These are phyloP conservation scores for Aspergillus viridinutans DNA, from an alignment of 2,329 filamentous ascomycete genomes.

Conservation along the genomic window DNA sequence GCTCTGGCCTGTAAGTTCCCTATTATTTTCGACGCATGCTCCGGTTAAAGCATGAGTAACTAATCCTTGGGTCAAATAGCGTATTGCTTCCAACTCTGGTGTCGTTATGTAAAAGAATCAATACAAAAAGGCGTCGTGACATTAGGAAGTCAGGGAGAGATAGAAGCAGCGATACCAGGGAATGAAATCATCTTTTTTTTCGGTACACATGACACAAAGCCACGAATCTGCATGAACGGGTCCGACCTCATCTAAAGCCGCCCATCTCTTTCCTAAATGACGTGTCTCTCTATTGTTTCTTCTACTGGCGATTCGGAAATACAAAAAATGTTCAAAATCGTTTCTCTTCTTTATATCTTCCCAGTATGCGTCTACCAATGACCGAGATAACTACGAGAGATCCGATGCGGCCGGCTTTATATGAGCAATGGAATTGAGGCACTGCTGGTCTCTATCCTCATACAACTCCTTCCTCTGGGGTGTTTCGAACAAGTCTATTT, in stretches of 20 bases:
- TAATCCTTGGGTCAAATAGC: conserved; percentile 46
- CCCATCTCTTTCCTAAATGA: conserved; percentile 2
- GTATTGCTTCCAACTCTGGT: conserved; percentile 99
- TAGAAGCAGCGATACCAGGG: conserved; percentile 11
- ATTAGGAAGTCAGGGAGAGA: conserved; percentile 12
- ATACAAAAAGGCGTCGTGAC: conserved; percentile 4
- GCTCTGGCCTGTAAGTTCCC: conserved; percentile 83
- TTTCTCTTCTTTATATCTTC: not conserved
- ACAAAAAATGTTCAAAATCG: conserved; percentile 6
- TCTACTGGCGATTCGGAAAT: conserved; percentile 5
- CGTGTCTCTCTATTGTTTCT: conserved; percentile 1
- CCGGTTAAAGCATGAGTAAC: not conserved
- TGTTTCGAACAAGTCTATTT: not conserved
- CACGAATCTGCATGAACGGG: not conserved
- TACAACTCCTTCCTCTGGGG: not conserved
- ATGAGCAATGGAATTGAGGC: not conserved
- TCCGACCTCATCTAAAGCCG: not conserved
- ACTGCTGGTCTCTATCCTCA: not conserved
- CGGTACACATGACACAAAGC: conserved; percentile 18
- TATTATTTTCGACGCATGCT: not conserved
- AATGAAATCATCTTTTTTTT: conserved; percentile 1
- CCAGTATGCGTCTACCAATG: not conserved
- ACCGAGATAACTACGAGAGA: not conserved
- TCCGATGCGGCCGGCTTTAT: not conserved
- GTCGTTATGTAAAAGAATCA: conserved; percentile 87